Percentiles rank a stretch among this genome's conserved stretches.
Conservation (phyloP, 345 rosid genomes). For the Gynandropsis gynandra region DNA sequence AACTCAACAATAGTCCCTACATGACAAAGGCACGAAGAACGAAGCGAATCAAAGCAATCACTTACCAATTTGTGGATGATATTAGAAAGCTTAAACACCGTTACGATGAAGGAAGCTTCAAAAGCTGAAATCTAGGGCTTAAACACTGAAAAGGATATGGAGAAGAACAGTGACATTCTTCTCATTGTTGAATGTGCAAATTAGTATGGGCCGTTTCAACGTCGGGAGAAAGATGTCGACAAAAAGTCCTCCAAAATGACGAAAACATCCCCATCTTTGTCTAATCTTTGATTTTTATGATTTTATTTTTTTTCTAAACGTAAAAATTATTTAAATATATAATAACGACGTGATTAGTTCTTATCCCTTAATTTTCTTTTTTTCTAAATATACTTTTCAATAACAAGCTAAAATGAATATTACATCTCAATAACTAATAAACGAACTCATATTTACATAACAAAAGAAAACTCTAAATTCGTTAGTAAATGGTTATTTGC, state of each 20-base stretch:
- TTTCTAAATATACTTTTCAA: too few relatives aligned
- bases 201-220: slow-evolving; percentile 26
- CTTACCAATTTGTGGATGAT: too few relatives aligned
- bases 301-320: slow-evolving; percentile 6
- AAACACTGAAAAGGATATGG: neutral
- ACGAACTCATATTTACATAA: too few relatives aligned
- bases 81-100: too few relatives aligned
- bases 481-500: too few relatives aligned
- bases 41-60: neutral
- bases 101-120: neutral
- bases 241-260: slow-evolving; percentile 14
- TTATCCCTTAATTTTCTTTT: too few relatives aligned
- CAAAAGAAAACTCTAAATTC: too few relatives aligned
- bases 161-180: slow-evolving; percentile 11
- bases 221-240: slow-evolving; percentile 28
- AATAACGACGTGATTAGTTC: slow-evolving; percentile 16
- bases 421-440: too few relatives aligned
- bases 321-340: neutral
- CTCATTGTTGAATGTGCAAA: slow-evolving; percentile 16
- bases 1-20: slow-evolving; percentile 5
- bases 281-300: slow-evolving; percentile 17
- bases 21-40: slow-evolving; percentile 8
- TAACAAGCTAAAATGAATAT: too few relatives aligned
- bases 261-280: slow-evolving; percentile 10
- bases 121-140: neutral